These are phyloP conservation scores for Meyerozyma carpophila DNA, from an alignment of 1,139 yeast species.

Conservation along the genomic window DNA sequence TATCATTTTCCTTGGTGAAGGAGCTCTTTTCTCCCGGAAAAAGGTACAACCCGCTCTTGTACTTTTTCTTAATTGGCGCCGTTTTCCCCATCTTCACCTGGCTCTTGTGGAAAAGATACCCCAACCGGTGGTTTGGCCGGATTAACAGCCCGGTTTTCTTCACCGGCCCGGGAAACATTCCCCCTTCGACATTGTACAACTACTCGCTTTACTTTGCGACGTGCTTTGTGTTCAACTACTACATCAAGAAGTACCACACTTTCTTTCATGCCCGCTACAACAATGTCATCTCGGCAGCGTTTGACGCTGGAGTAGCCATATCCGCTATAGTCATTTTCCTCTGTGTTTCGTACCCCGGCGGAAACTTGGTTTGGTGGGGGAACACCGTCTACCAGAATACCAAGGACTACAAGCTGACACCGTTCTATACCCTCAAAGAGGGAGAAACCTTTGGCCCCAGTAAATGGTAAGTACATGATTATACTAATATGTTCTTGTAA, in stretches of 20 bases:
- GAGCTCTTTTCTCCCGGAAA: constrained; percentile 35
- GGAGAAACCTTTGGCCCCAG: constrained; percentile 38
- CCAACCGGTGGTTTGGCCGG: constrained; percentile 15
- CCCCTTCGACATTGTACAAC: constrained; percentile 51
- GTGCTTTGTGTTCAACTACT: constrained; percentile 20
- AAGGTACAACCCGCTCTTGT: constrained; percentile 32
- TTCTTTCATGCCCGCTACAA: constrained; percentile 7
- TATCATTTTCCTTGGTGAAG: constrained; percentile 16
- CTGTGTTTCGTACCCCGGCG: constrained; percentile 17
- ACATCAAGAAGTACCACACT: neutral
- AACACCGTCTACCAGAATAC: constrained; percentile 27
- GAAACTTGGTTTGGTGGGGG: constrained; percentile 29
- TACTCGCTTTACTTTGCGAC: constrained; percentile 41
- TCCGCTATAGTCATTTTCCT: constrained; percentile 18
- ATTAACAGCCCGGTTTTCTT: constrained; percentile 43
- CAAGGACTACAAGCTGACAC: constrained; percentile 15
- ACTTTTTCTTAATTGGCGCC: constrained; percentile 44
- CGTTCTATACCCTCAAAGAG: constrained; percentile 20
- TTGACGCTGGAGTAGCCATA: constrained; percentile 18
- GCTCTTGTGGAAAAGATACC: constrained; percentile 14
- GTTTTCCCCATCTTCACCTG: constrained; percentile 30
- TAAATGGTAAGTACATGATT: constrained; percentile 21
- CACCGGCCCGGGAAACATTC: constrained; percentile 43
- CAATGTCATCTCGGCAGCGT: constrained; percentile 3
- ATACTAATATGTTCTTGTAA: neutral